Conservation (phyloP, 345 rosid species). For the Hirschfeldia incana region DNA sequence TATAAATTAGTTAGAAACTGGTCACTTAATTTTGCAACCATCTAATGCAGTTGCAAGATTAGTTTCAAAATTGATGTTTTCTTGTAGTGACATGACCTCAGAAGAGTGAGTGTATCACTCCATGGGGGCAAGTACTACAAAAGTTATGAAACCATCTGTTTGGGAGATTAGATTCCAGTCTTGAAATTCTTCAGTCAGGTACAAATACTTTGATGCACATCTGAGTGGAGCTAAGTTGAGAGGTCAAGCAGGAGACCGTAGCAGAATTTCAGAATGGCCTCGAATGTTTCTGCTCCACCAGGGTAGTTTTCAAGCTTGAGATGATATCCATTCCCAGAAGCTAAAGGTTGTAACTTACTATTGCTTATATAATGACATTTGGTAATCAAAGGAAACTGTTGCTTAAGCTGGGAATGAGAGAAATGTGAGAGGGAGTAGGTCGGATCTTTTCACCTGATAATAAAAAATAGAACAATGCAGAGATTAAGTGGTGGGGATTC, state of each 20-base stretch:
- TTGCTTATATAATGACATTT: slow-evolving; percentile 75
- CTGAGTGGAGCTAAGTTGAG: slow-evolving; percentile 62
- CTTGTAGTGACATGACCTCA: too few species aligned
- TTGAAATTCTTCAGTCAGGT: too few species aligned
- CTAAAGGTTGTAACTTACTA: slow-evolving; percentile 61
- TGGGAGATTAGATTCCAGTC: too few species aligned
- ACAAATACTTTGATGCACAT: slow-evolving; percentile 60
- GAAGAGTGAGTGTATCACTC: too few species aligned
- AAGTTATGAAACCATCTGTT: too few species aligned
- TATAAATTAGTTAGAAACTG: too few species aligned
- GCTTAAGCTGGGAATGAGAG: slow-evolving; percentile 70
- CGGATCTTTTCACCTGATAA: slow-evolving; percentile 79
- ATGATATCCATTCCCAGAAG: slow-evolving; percentile 51
- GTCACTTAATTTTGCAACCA: too few species aligned
- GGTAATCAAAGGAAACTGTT: slow-evolving; percentile 76
- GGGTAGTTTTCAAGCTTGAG: slow-evolving; percentile 75
- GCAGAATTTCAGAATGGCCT: slow-evolving; percentile 64
- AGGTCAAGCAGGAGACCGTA: slow-evolving; percentile 67
- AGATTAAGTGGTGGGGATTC: background rate
- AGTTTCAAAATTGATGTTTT: too few species aligned
- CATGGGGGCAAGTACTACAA: too few species aligned
- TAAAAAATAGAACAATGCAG: background rate
- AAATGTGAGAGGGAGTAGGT: slow-evolving; percentile 95
- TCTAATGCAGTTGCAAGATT: too few species aligned
- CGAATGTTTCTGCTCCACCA: slow-evolving; percentile 73